Evolutionary conservation across 371 early-diverging fungal species (phyloP).

Genomic region (Funneliformis caledonium): DNA sequence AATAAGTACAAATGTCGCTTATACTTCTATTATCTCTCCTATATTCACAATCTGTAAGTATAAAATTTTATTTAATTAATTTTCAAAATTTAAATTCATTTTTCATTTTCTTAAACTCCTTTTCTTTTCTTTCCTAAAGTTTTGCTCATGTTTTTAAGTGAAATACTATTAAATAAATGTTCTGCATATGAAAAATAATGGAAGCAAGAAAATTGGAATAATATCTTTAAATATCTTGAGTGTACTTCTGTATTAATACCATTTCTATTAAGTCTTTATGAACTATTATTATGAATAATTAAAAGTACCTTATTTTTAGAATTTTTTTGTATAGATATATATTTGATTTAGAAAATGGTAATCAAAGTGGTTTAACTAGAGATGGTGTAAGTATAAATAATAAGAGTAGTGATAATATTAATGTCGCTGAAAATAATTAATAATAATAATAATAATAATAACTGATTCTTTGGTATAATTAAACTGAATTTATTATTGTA

Average conservation of each 20-base stretch:
- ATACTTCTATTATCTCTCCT: conserved; percentile 24
- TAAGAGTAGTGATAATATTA: too few relatives aligned
- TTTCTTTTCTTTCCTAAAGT: neutral
- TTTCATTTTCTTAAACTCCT: neutral
- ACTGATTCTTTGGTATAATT: too few relatives aligned
- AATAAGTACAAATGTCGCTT: conserved; percentile 2
- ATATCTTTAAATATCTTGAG: neutral
- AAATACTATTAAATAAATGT: conserved; percentile 19
- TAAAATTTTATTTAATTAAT: neutral
- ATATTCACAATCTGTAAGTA: conserved; percentile 10
- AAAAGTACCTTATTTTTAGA: conserved; percentile 32
- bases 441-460: too few relatives aligned
- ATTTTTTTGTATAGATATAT: conserved; percentile 21
- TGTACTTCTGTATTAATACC: conserved; percentile 28
- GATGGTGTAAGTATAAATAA: too few relatives aligned
- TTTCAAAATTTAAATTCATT: neutral
- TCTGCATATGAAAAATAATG: conserved; percentile 26
- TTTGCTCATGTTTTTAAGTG: conserved; percentile 12
- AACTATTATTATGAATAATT: conserved; percentile 17
- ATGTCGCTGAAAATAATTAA: too few relatives aligned
- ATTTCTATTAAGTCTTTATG: conserved; percentile 17
- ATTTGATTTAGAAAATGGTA: neutral
- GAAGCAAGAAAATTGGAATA: neutral
- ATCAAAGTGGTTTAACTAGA: neutral
- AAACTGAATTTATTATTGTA: too few relatives aligned